These are phyloP conservation scores for Populus deltoides DNA, from an alignment of 345 rosid genomes.

Conservation along the genomic window DNA sequence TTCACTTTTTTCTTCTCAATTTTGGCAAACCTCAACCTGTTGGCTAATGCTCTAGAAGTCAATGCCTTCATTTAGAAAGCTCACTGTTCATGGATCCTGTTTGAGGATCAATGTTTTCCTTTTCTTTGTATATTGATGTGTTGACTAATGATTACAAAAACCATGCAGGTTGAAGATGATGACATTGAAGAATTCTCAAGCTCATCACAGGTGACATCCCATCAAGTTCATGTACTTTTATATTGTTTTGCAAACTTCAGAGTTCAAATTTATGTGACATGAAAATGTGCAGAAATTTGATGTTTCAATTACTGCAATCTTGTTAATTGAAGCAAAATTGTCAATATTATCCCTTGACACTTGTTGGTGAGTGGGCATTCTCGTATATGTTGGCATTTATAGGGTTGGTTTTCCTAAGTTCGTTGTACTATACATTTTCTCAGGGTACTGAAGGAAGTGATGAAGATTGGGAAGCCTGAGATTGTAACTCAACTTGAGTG, in stretches of 20 bases:
- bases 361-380: not conserved
- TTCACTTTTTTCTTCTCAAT: not conserved
- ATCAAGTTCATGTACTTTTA: not conserved
- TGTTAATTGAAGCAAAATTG: too few relatives aligned
- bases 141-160: not conserved
- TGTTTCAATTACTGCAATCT: too few relatives aligned
- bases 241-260: not conserved
- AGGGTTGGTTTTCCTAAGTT: not conserved
- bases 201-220: constrained; percentile 41
- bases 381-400: not conserved
- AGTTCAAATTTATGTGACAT: not conserved
- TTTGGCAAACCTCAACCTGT: not conserved
- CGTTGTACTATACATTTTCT: not conserved
- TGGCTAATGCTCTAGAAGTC: not conserved
- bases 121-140: not conserved
- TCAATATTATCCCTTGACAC: not conserved
- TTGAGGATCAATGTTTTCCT: not conserved
- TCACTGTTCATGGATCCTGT: not conserved
- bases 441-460: constrained; percentile 51
- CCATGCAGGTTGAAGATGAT: constrained; percentile 46
- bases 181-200: constrained; percentile 47
- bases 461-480: constrained; percentile 50
- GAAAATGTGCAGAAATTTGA: not conserved
- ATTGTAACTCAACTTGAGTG: not conserved
- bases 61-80: not conserved